phyloP scores from a whole-genome alignment of 345 rosid genomes.

The Clarkia xantiana region DNA sequence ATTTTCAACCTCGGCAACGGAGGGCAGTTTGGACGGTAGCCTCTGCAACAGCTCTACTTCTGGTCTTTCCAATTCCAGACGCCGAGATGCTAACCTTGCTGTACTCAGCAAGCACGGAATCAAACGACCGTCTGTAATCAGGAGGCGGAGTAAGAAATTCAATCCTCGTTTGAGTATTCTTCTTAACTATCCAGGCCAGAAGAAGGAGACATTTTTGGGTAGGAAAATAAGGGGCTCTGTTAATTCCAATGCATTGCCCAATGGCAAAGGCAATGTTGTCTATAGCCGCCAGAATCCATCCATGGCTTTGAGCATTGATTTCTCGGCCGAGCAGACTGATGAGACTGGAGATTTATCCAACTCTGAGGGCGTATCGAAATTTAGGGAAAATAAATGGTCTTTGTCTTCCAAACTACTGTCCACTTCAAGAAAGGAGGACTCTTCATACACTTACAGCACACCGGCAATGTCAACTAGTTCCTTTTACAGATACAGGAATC shows the following conservation, averaged over 20 bases:
- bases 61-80: conserved; percentile 32
- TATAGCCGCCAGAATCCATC: conserved; percentile 7
- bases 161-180: conserved; percentile 28
- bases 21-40: conserved; percentile 27
- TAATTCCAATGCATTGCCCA: conserved; percentile 21
- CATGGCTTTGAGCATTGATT: conserved; percentile 18
- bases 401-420: conserved; percentile 41
- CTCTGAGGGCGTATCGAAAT: conserved; percentile 46
- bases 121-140: conserved; percentile 27
- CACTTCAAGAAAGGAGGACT: conserved; percentile 41
- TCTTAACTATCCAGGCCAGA: conserved; percentile 35
- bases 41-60: conserved; percentile 38
- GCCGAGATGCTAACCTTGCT: conserved; percentile 47
- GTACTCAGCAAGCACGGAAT: conserved; percentile 23
- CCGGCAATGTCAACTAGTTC: conserved; percentile 85
- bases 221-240: background rate
- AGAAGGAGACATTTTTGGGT: conserved; percentile 3
- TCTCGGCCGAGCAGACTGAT: conserved; percentile 44
- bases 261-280: conserved; percentile 22
- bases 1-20: conserved; percentile 22
- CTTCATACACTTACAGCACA: conserved; percentile 69
- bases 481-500: conserved; percentile 40
- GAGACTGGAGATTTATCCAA: conserved; percentile 48
- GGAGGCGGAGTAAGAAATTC: conserved; percentile 41
- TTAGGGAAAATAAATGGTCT: conserved; percentile 51